phyloP scores from a whole-genome alignment of 2,329 filamentous ascomycete genomes.

The Parascedosporium putredinis region DNA sequence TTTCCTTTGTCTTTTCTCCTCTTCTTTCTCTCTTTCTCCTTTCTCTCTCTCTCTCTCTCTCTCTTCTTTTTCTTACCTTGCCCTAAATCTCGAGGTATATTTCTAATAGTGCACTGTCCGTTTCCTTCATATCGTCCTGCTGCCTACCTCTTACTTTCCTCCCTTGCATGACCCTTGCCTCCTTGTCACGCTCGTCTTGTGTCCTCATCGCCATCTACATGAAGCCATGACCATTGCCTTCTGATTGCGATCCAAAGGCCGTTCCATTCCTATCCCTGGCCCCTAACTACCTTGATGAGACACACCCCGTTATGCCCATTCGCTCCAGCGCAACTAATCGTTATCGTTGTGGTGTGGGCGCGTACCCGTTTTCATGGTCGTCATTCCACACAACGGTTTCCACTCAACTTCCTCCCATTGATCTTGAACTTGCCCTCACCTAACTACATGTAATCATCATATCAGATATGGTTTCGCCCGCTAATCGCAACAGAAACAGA shows the following conservation, averaged over 20 bases:
- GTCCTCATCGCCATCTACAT: background rate
- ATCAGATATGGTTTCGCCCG: no score
- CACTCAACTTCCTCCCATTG: no score
- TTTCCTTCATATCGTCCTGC: background rate
- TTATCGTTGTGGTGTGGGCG: no score
- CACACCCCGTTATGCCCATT: background rate
- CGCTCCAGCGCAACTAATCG: background rate
- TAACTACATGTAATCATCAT: no score
- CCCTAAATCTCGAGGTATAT: background rate
- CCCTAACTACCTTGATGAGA: background rate
- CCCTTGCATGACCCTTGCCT: background rate
- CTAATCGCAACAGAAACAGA: no score
- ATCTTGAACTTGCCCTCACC: no score
- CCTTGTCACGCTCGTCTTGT: background rate
- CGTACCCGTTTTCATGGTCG: no score
- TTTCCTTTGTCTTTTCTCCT: background rate
- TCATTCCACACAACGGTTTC: no score
- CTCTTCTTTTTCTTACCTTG: background rate
- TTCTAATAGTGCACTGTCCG: slow-evolving; percentile 4
- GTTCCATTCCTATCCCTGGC: background rate
- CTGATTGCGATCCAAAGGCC: background rate
- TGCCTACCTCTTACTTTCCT: background rate
- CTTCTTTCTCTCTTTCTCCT: background rate
- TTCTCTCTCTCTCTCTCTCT: background rate
- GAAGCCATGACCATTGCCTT: background rate